Percentiles rank a stretch among this genome's conserved stretches.
Conservation (phyloP, 78 protist species). For the Corallochytrium limacisporum region DNA sequence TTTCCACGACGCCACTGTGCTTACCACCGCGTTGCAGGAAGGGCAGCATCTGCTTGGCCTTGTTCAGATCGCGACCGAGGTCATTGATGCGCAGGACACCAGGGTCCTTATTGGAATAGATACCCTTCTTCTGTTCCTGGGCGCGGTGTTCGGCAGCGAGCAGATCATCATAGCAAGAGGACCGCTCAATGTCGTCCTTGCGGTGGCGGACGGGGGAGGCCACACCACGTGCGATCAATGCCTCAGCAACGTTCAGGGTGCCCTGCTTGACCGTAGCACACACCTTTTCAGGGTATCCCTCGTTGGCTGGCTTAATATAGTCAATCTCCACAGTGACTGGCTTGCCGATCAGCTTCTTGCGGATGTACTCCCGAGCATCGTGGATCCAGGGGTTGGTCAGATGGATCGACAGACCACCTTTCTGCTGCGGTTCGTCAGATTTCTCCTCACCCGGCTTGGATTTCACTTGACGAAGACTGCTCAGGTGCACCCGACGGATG, state of each 20-base stretch:
- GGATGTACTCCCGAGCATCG: constrained; percentile 29
- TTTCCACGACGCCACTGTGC: constrained; percentile 9
- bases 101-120: background rate
- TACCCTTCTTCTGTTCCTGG: constrained; percentile 10
- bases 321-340: constrained; percentile 2
- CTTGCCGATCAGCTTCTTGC: constrained; percentile 17
- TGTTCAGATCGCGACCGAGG: background rate
- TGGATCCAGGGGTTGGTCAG: constrained; percentile 1
- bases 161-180: constrained; percentile 14
- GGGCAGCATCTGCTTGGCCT: constrained; percentile 12
- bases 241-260: constrained; percentile 22
- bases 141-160: constrained; percentile 26
- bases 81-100: background rate
- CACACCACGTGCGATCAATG: constrained; percentile 20
- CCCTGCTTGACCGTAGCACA: background rate
- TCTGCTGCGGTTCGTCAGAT: background rate
- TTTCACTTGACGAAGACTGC: background rate
- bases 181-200: constrained; percentile 16
- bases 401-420: background rate
- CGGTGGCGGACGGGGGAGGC: constrained; percentile 7
- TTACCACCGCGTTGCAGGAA: constrained; percentile 7
- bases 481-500: background rate
- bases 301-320: constrained; percentile 16
- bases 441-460: background rate
- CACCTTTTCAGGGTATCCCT: background rate